These are phyloP conservation scores for Galerina marginata DNA, from an alignment of 768 basidiomycete genomes.

Conservation along the genomic window DNA sequence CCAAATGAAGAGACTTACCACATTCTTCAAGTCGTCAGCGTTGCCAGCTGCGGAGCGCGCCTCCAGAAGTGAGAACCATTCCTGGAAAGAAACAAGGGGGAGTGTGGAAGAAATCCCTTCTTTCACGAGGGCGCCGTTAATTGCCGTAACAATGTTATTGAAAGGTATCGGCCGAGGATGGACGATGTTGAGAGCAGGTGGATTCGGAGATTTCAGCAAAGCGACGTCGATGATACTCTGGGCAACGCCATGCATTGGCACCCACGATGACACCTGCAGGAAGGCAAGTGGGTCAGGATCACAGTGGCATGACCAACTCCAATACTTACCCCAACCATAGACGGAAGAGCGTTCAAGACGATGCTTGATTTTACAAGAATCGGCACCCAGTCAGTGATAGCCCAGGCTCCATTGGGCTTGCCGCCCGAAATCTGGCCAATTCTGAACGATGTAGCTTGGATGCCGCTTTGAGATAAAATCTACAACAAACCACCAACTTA, in stretches of 20 bases:
- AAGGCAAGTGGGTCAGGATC: neutral
- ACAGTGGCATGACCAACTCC: neutral
- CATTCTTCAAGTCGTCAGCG: constrained; percentile 31
- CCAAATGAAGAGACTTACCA: constrained; percentile 30
- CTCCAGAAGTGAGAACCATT: constrained; percentile 36
- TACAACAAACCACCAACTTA: neutral
- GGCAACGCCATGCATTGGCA: constrained; percentile 41
- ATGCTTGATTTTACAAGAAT: constrained; percentile 44
- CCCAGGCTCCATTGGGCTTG: constrained; percentile 41
- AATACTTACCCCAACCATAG: constrained; percentile 30
- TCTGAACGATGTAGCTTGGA: constrained; percentile 36
- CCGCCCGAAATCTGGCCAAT: constrained; percentile 45
- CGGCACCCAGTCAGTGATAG: constrained; percentile 44
- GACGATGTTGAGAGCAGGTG: constrained; percentile 39
- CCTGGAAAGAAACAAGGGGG: constrained; percentile 26
- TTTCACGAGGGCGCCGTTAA: constrained; percentile 24
- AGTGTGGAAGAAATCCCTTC: constrained; percentile 18
- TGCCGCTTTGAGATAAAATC: constrained; percentile 28
- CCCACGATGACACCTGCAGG: constrained; percentile 36
- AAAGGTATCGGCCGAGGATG: constrained; percentile 42
- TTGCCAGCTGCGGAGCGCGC: constrained; percentile 22
- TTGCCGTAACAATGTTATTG: constrained; percentile 26
- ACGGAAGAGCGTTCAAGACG: constrained; percentile 34
- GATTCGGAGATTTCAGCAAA: constrained; percentile 22
- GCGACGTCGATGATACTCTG: constrained; percentile 37